Base-by-base conservation (phyloP, 805 yeast genomes). In the Ogataea paradorogensis region DNA sequence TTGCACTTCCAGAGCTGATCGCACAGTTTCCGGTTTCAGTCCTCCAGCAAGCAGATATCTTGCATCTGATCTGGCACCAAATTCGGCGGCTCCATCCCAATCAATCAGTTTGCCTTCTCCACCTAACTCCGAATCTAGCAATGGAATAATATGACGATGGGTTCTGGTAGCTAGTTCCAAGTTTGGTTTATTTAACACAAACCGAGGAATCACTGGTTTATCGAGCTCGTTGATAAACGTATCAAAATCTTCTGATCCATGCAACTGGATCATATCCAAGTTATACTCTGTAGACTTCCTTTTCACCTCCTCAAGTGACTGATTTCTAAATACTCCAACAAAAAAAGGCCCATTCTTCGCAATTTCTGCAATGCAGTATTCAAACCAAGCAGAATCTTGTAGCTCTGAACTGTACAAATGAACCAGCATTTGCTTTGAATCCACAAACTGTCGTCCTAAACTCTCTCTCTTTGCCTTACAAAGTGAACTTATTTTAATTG, bases 301-400 rank as follows among this genome's bases (percentile, higher is more conserved):
- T 28, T 69, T 57, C 1, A 91, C 83, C 10, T 82, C 84, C 2
- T 74, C 80, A 3, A 83, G 53, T 0, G 82, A 53, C 60, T 90
- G 97, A 58, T 93, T 87, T 43, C 90, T 70, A 65, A 91, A 88
- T 3, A 91, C 99, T 1, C 98, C 99, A 2, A 89, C 96, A 2
- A 84, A 60, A 49, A 69, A 76, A 0, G 93, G 93, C 0, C 89
- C 86, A 30, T 66, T 58, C 15, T 42, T 47, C 9, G 34, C 34
- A 5, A 69, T 43, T 13, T 47, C 38, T 4, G 54, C 36, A 4
- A 55, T 40, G n/a, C 59, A 54, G 4, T 53, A 44, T 21, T 51
- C 50, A 38, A 70, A 67, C 52, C 70, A 67, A 3, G 58, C 64
- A 27, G 65, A 61, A 1, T 55, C 56, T 3, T 31, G n/a, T 35